Percentiles rank a stretch among this genome's conserved stretches.
These are phyloP conservation scores for Penicillium expansum DNA, from an alignment of 2,329 filamentous ascomycete species.

Conservation along the genomic window DNA sequence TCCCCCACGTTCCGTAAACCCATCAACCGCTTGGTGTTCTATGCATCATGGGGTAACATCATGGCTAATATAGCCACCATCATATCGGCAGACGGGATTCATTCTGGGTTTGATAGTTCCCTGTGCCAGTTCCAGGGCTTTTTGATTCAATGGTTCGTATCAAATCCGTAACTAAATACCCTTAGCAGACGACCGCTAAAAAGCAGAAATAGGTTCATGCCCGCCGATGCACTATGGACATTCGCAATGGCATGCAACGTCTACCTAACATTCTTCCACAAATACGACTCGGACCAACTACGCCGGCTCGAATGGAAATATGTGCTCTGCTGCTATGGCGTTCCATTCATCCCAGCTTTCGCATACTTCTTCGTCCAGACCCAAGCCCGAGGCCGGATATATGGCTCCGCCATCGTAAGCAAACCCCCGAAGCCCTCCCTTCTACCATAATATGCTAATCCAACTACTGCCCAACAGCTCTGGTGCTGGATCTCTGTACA, in stretches of 20 bases:
- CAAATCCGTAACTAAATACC: neutral
- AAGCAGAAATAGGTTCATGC: conserved; percentile 63
- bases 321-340: conserved; percentile 66
- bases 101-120: conserved; percentile 48
- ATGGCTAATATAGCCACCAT: conserved; percentile 73
- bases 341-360: conserved; percentile 68
- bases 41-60: conserved; percentile 77
- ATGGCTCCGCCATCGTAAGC: conserved; percentile 65
- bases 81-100: conserved; percentile 63
- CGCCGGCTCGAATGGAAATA: conserved; percentile 70
- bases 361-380: conserved; percentile 64
- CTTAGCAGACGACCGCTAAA: conserved; percentile 5
- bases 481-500: conserved; percentile 75
- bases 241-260: conserved; percentile 82
- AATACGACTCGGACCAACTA: conserved; percentile 64
- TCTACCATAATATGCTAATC: neutral
- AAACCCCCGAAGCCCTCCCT: conserved; percentile 12
- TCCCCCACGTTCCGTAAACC: conserved; percentile 74
- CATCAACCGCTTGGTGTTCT: conserved; percentile 84
- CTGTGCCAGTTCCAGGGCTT: conserved; percentile 76
- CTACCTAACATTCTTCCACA: conserved; percentile 74
- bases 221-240: conserved; percentile 72
- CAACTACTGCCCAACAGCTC: conserved; percentile 45
- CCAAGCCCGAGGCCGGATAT: conserved; percentile 56
- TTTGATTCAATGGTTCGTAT: conserved; percentile 77